Evolutionary conservation across 306 rosid species (phyloP), one percentile per base, ranked within the genome.

Genomic region (Trifolium repens): DNA sequence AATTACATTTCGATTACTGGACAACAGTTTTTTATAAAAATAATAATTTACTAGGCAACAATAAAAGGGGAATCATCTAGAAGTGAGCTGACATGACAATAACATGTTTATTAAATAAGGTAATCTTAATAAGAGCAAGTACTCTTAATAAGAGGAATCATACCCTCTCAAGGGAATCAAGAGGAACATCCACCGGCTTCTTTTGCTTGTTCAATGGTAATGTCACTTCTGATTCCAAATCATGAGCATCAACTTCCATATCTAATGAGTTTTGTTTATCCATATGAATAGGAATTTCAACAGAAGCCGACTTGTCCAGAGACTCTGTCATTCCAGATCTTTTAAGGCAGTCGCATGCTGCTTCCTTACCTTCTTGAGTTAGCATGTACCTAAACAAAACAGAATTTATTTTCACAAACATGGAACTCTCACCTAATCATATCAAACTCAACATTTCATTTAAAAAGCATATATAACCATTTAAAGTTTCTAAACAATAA

Each of bases 321-420:
- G 88, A 72, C 79, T 83, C 84, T 8, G 74, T 68, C 82, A 91
- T 75, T 81, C 98, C 96, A 83, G 98, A 94, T 76, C 98, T 88
- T 86, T 49, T 32, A 12, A 90, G 92, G 85, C 97, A 91, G 59
- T 94, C 98, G 49, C 76, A 34, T 47, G 97, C 98, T 46, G 89
- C 90, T 79, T 89, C 94, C 79, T 91, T 80, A 68, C 98, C 98
- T 85, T 94, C 98, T 82, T 80, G 81, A 17, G 96, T 94, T 67
- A 91, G 85, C 98, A 94, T 94, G 90, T 90, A 94, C 89, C 98
- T 94, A 75, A 74, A 52, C 42, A 64, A 66, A 55, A 75, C 22
- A 67, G 8, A 62, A 69, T 5, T 62, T 71, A 72, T 74, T 57
- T n/a, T 7, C 19, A 54, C 9, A 49, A 32, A 35, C 17, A 35